Percentiles rank a stretch among this genome's conserved stretches.
These are phyloP conservation scores for Lactarius hengduanensis DNA, from an alignment of 768 basidiomycete genomes.

Conservation along the genomic window DNA sequence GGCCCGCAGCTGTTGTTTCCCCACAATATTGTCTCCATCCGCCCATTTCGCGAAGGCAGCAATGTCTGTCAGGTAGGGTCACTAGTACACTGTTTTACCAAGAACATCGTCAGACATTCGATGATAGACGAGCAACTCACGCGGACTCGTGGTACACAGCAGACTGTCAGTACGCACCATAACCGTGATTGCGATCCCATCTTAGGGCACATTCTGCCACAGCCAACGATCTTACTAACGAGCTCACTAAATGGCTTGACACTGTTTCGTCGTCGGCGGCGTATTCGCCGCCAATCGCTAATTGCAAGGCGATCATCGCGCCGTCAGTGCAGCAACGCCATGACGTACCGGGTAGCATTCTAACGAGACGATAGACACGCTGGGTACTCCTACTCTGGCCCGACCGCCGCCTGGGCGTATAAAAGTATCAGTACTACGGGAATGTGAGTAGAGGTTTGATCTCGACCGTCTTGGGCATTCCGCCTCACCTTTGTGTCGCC, in stretches of 20 bases:
- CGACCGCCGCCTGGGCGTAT: conserved; percentile 95
- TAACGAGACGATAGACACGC: conserved; percentile 67
- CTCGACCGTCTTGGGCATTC: conserved; percentile 4
- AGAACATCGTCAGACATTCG: not conserved
- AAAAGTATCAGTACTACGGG: conserved; percentile 75
- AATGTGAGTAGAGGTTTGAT: conserved; percentile 57
- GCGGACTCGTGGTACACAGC: conserved; percentile 89
- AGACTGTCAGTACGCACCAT: conserved; percentile 46
- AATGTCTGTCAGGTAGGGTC: conserved; percentile 23
- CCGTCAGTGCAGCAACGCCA: conserved; percentile 60
- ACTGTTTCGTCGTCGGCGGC: conserved; percentile 51
- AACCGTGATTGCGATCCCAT: not conserved
- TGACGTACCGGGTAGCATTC: not conserved
- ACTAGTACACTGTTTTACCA: conserved; percentile 1
- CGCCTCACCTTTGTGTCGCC: not conserved
- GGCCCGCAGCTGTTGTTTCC: not conserved
- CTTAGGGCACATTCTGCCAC: conserved; percentile 17
- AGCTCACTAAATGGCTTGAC: conserved; percentile 65
- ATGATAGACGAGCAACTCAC: conserved; percentile 65
- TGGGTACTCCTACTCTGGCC: conserved; percentile 93
- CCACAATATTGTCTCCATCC: not conserved
- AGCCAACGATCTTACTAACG: conserved; percentile 57
- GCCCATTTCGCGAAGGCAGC: not conserved
- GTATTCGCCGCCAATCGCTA: conserved; percentile 64
- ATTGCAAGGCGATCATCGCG: conserved; percentile 87